Evolutionary conservation across 2,329 filamentous ascomycete species (phyloP).

Genomic region (Gliomastix tumulicola): DNA sequence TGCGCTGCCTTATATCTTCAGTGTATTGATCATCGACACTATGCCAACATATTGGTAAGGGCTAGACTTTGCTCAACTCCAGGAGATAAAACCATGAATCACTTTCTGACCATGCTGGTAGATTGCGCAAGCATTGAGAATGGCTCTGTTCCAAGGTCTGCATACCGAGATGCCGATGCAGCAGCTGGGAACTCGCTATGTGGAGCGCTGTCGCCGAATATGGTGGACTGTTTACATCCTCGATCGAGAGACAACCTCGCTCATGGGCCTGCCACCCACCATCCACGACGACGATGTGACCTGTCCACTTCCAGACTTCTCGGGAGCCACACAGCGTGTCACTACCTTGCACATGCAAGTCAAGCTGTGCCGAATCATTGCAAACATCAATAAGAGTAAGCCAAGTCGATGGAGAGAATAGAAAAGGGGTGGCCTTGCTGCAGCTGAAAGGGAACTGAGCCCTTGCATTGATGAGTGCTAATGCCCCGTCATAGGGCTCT

Average conservation of each 20-base stretch:
- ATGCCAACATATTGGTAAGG: constrained; percentile 7
- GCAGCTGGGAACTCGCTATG: constrained; percentile 27
- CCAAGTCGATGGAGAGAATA: too few relatives aligned
- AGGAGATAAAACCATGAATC: too few relatives aligned
- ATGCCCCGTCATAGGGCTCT: neutral
- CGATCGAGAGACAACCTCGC: constrained; percentile 44
- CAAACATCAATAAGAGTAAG: constrained; percentile 13
- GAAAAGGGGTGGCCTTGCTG: too few relatives aligned
- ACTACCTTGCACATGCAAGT: constrained; percentile 23
- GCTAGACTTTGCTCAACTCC: too few relatives aligned
- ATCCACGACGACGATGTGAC: constrained; percentile 44
- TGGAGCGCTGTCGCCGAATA: constrained; percentile 38
- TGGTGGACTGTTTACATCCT: constrained; percentile 50
- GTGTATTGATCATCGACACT: constrained; percentile 38
- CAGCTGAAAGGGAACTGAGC: too few relatives aligned
- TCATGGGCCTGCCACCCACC: constrained; percentile 43
- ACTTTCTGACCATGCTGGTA: too few relatives aligned
- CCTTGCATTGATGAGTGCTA: neutral
- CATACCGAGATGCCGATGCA: constrained; percentile 41
- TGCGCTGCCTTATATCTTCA: constrained; percentile 46
- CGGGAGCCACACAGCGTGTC: constrained; percentile 14
- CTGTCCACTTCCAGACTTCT: constrained; percentile 24
- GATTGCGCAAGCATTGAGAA: constrained; percentile 44
- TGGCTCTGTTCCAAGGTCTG: constrained; percentile 41
- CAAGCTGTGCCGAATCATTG: constrained; percentile 18